A percentile compares a stretch with the other conserved stretches of the same genome.
phyloP scores from a whole-genome alignment of 805 yeast species.

The Lipomyces sp. region DNA sequence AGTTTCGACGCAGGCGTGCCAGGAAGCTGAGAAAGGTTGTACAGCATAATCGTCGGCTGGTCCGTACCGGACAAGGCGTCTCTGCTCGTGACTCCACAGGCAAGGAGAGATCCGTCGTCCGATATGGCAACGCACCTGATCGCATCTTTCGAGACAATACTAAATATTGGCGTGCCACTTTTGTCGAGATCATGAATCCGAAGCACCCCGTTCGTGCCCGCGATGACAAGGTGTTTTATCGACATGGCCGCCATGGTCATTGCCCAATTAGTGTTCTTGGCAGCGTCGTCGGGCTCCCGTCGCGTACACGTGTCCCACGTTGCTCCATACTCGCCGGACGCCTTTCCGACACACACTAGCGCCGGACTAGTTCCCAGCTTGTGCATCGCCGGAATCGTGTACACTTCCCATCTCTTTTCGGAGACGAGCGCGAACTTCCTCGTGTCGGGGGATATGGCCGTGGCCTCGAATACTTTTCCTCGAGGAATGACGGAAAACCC shows the following conservation, averaged over 20 bases:
- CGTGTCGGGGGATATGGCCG: conserved; percentile 63
- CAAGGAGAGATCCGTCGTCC: conserved; percentile 59
- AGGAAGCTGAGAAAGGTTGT: conserved; percentile 32
- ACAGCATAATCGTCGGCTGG: conserved; percentile 71
- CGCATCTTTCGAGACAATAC: conserved; percentile 67
- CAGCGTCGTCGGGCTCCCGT: conserved; percentile 11
- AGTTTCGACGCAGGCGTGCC: conserved; percentile 34
- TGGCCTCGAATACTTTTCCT: conserved; percentile 45
- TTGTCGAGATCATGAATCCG: conserved; percentile 58
- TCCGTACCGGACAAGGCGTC: conserved; percentile 66
- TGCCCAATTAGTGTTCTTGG: conserved; percentile 30
- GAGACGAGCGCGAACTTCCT: conserved; percentile 62
- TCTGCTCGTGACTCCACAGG: conserved; percentile 78
- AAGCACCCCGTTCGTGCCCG: conserved; percentile 70
- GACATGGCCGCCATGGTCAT: conserved; percentile 45
- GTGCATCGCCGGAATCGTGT: conserved; percentile 44
- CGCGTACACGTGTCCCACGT: conserved; percentile 29
- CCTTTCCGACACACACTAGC: conserved; percentile 63
- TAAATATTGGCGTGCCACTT: conserved; percentile 62
- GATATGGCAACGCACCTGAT: conserved; percentile 75
- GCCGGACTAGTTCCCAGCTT: conserved; percentile 51
- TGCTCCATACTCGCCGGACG: conserved; percentile 64
- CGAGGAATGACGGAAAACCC: conserved; percentile 48
- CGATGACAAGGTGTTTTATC: conserved; percentile 56
- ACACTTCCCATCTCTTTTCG: conserved; percentile 73